Evolutionary conservation across 306 rosid species (phyloP).

Genomic region (Lotus japonicus): DNA sequence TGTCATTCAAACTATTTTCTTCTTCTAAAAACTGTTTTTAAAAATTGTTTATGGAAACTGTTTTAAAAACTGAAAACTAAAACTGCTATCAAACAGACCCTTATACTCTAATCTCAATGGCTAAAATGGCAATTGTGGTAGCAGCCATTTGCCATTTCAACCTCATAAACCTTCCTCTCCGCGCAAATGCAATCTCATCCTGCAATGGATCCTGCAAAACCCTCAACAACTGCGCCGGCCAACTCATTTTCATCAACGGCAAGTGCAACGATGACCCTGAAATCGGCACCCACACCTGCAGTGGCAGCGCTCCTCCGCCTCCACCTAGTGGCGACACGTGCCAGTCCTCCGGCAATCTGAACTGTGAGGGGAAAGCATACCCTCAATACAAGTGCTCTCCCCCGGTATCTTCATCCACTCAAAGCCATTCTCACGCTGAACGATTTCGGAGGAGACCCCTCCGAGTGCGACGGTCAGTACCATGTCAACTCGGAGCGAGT

Average conservation of each 20-base stretch:
- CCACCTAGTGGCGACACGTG: neutral
- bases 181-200: conserved; percentile 25
- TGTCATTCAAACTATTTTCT: no score
- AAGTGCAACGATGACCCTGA: conserved; percentile 44
- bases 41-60: no score
- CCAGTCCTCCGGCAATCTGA: neutral
- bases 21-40: no score
- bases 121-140: neutral
- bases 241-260: conserved; percentile 43
- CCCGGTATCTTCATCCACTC: neutral
- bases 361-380: neutral
- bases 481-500: conserved; percentile 26
- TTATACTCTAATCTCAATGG: neutral
- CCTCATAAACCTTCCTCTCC: neutral
- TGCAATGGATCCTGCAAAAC: conserved; percentile 35
- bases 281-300: conserved; percentile 28
- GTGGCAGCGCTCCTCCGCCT: neutral
- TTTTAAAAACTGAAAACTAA: no score
- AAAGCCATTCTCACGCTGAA: conserved; percentile 34
- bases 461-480: conserved; percentile 27
- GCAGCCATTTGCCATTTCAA: neutral
- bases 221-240: conserved; percentile 32
- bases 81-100: no score
- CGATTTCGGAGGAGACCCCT: conserved; percentile 46
- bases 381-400: conserved; percentile 26